These are phyloP conservation scores for Syzygium jambos DNA, from an alignment of 345 rosid species.

Conservation along the genomic window DNA sequence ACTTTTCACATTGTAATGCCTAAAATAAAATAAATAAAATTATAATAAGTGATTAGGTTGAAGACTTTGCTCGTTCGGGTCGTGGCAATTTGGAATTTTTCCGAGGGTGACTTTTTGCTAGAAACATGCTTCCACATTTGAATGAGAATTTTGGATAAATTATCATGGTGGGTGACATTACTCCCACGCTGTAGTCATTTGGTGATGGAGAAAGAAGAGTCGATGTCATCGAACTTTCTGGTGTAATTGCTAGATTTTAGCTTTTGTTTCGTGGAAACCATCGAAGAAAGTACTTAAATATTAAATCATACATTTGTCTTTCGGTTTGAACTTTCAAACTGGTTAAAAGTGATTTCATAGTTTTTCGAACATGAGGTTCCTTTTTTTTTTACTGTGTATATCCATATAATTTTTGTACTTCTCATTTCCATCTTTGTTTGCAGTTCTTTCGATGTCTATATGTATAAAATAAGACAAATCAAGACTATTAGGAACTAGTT, in stretches of 20 bases:
- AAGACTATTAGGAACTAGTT: too few relatives aligned
- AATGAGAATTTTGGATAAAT: background rate
- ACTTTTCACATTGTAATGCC: background rate
- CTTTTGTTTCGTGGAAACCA: background rate
- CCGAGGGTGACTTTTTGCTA: background rate
- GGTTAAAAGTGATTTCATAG: background rate
- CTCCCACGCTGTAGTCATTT: background rate
- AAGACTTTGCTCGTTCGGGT: background rate
- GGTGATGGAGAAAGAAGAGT: background rate
- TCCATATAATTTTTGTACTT: background rate
- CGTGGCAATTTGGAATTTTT: background rate
- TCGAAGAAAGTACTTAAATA: background rate
- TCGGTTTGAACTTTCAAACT: background rate
- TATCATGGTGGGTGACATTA: background rate
- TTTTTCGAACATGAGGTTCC: background rate
- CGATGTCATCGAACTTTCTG: background rate
- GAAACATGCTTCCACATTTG: background rate
- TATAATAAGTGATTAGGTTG: background rate
- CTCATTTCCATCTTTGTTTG: background rate
- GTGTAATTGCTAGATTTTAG: background rate
- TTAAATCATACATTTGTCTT: background rate
- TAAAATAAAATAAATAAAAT: too few relatives aligned
- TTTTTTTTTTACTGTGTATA: background rate
- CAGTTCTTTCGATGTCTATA: background rate
- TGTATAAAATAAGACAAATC: too few relatives aligned